These are phyloP conservation scores for Syncephalastrum sp. DNA, from an alignment of 371 early-diverging fungal genomes.

Conservation along the genomic window DNA sequence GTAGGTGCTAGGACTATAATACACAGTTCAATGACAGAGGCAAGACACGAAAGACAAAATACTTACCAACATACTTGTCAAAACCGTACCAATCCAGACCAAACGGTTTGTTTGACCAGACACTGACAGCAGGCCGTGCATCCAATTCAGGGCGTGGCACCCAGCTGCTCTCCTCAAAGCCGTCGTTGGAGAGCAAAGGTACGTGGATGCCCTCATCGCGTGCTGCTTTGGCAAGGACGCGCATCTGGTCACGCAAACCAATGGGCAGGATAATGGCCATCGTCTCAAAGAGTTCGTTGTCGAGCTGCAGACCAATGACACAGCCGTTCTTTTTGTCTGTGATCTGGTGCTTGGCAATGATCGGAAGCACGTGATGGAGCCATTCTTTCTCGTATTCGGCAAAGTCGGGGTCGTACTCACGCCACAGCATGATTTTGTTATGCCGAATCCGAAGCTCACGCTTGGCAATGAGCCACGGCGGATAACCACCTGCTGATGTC, in stretches of 20 bases:
- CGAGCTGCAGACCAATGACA: slow-evolving; percentile 76
- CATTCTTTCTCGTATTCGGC: slow-evolving; percentile 72
- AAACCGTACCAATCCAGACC: slow-evolving; percentile 81
- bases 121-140: slow-evolving; percentile 13
- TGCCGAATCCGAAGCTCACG: slow-evolving; percentile 76
- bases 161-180: slow-evolving; percentile 69
- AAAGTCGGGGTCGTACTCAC: slow-evolving; percentile 67
- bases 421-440: slow-evolving; percentile 64
- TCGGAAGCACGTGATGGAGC: slow-evolving; percentile 73
- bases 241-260: slow-evolving; percentile 83
- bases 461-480: slow-evolving; percentile 81
- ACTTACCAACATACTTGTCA: slow-evolving; percentile 76
- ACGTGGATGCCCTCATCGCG: slow-evolving; percentile 78
- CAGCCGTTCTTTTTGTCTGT: slow-evolving; percentile 68
- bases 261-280: slow-evolving; percentile 62
- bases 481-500: slow-evolving; percentile 85
- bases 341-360: slow-evolving; percentile 78
- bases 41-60: background rate
- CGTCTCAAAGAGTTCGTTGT: slow-evolving; percentile 78
- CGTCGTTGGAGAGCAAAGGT: slow-evolving; percentile 84
- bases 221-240: slow-evolving; percentile 72
- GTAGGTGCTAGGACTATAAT: slow-evolving; percentile 61
- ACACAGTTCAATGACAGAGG: background rate
- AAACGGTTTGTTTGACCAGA: slow-evolving; percentile 49
- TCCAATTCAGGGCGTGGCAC: slow-evolving; percentile 51